Evolutionary conservation across 2,329 filamentous ascomycete species (phyloP).

Genomic region (Dothiorella sarmentorum): DNA sequence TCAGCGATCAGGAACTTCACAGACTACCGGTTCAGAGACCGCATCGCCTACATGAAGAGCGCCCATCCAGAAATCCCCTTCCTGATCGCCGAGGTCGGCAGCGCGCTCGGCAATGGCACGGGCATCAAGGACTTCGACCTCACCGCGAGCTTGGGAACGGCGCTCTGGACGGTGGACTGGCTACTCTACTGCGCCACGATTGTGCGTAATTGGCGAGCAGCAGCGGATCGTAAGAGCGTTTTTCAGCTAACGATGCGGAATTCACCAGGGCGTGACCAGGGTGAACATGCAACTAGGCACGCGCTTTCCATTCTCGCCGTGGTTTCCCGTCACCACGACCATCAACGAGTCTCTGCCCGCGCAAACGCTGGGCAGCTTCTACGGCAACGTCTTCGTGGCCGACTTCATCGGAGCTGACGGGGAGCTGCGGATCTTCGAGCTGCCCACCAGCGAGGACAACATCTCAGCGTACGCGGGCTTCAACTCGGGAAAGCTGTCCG

Average conservation of each 20-base stretch:
- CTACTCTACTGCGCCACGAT: not conserved
- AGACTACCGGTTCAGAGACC: not conserved
- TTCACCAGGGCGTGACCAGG: not conserved
- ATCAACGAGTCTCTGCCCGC: not conserved
- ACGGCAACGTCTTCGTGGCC: conserved; percentile 8
- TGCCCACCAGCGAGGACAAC: not conserved
- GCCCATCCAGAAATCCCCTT: not conserved
- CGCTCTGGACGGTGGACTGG: conserved; percentile 15
- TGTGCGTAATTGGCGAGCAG: not conserved
- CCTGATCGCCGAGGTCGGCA: conserved; percentile 1
- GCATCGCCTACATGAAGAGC: conserved; percentile 6
- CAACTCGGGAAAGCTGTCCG: not conserved
- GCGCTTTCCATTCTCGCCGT: conserved; percentile 3
- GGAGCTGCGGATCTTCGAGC: not conserved
- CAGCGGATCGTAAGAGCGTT: not conserved
- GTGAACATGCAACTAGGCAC: conserved; percentile 15
- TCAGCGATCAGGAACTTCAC: not conserved
- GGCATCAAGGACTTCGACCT: conserved; percentile 12
- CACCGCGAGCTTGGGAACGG: conserved; percentile 7
- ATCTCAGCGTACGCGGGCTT: not conserved
- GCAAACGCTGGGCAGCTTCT: conserved; percentile 14
- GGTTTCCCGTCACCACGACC: not conserved
- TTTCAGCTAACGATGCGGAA: not conserved
- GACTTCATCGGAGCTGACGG: not conserved
- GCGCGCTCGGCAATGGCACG: not conserved